Base-by-base conservation (phyloP, 441 rosid genomes). In the Adansonia madagascariensis region DNA sequence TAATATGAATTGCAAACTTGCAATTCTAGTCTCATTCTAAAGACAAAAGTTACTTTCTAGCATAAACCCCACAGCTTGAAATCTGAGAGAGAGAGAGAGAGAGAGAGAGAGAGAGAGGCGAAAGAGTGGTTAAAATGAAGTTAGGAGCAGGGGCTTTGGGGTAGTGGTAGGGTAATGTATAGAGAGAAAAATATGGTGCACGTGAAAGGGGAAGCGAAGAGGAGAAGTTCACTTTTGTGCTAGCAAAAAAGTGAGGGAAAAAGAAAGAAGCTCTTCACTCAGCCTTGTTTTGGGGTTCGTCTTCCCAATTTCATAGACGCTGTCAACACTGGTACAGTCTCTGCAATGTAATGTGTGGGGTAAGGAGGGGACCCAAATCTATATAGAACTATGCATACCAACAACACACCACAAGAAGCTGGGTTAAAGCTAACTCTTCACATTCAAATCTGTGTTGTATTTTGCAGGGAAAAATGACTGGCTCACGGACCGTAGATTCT, bases 311-410 rank as follows among this genome's bases (percentile, higher is more conserved):
- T 79, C 81, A 79, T 65, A 75, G 79, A 59, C 71, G 31, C 65
- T 82, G 79, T 70, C 82, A 77, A 77, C 59, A 69, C 78, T 80
- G 85, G 67, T 79, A 73, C 60, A 70, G 76, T 55, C 64, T 75
- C 80, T 80, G 81, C 80, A 73, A 60, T 0, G 68, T 75, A 56
- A 73, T 20, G 83, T n/a, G 82, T 14, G 62, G 57, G 56, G 56
- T 3, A 7, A 49, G 4, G 71, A 71, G 85, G 83, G 85, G 83
- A 41, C 87, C 88, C 79, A 81, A 84, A 84, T 85, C 88, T 77
- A 79, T 76, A 75, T 78, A 69, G 82, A 81, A 82, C 77, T 56
- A 80, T 74, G 86, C 81, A 85, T 70, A 73, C 83, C 79, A 84
- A 86, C 86, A 86, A 79, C 44, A 75, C 50, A 74, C 39, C 39